These are phyloP conservation scores for Metarhizium humberi DNA, from an alignment of 2,329 filamentous ascomycete species.

Conservation along the genomic window DNA sequence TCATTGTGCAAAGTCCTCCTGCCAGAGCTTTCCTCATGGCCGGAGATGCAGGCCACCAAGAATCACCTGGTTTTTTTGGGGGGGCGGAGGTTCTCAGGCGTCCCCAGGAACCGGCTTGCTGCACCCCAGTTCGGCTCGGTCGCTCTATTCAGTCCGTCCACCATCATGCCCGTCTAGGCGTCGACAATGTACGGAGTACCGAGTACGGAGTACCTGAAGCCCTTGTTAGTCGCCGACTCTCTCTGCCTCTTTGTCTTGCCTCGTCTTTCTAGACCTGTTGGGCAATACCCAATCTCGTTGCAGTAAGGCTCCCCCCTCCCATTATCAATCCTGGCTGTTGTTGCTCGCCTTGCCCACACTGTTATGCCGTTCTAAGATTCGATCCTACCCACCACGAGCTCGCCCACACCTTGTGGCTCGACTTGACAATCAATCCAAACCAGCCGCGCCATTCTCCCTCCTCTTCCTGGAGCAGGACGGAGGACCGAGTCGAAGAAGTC, in stretches of 20 bases:
- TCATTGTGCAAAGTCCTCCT: not conserved
- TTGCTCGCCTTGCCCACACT: conserved; percentile 2
- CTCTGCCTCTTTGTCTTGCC: conserved; percentile 4
- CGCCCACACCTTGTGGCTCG: conserved; percentile 4
- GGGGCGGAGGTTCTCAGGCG: not conserved
- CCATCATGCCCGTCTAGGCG: not conserved
- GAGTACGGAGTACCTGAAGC: not conserved
- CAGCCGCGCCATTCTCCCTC: conserved; percentile 2
- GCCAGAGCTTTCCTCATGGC: not conserved
- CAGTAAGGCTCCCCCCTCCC: conserved; percentile 1
- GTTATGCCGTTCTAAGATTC: conserved; percentile 8
- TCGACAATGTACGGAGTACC: not conserved
- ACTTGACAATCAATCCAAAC: conserved; percentile 1
- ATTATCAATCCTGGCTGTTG: conserved; percentile 2
- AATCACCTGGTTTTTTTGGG: too few relatives aligned
- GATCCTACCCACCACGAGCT: conserved; percentile 9
- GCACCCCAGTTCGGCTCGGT: conserved; percentile 1
- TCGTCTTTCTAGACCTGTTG: conserved; percentile 2
- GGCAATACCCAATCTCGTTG: conserved; percentile 6
- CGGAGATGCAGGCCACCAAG: not conserved
- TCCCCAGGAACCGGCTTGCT: conserved; percentile 1
- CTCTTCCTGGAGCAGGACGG: not conserved
- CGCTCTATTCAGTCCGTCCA: not conserved
- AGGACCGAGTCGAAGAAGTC: not conserved
- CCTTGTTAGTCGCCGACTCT: conserved; percentile 5